phyloP scores from a whole-genome alignment of 2,329 filamentous ascomycete species.

The Hypoxylon sp. region DNA sequence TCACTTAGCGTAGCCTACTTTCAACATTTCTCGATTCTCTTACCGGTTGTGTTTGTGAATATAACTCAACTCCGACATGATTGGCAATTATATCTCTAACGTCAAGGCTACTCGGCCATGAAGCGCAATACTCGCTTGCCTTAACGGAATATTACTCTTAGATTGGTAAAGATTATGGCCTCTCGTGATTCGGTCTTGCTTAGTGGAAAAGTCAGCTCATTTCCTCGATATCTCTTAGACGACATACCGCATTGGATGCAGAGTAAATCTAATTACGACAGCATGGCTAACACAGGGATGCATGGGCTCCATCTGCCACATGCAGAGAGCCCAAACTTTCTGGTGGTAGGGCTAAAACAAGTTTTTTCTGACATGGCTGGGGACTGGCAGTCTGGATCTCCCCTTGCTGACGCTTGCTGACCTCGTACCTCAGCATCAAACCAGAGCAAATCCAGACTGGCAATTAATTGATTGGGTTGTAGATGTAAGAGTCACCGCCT shows the following conservation, averaged over 20 bases:
- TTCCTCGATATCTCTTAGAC: background rate
- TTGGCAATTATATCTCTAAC: background rate
- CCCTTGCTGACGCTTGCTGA: constrained; percentile 6
- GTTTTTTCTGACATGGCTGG: constrained; percentile 1
- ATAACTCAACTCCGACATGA: background rate
- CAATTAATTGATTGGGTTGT: background rate
- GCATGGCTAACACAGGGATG: background rate
- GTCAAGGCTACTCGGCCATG: background rate
- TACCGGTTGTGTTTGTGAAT: background rate
- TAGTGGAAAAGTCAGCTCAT: background rate
- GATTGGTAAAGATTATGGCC: background rate
- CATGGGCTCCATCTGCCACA: background rate
- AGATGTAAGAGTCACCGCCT: constrained; percentile 15
- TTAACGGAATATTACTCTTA: background rate
- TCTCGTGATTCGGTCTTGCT: background rate
- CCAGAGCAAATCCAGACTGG: background rate
- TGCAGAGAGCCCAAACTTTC: background rate
- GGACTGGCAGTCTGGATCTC: constrained; percentile 1
- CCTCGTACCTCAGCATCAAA: constrained; percentile 10
- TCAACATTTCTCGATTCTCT: background rate
- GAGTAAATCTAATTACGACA: background rate
- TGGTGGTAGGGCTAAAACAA: background rate
- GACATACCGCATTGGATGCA: background rate
- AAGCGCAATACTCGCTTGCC: background rate
- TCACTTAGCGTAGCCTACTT: background rate